Base-by-base conservation (phyloP, 805 yeast species). In the Torulaspora franciscae region DNA sequence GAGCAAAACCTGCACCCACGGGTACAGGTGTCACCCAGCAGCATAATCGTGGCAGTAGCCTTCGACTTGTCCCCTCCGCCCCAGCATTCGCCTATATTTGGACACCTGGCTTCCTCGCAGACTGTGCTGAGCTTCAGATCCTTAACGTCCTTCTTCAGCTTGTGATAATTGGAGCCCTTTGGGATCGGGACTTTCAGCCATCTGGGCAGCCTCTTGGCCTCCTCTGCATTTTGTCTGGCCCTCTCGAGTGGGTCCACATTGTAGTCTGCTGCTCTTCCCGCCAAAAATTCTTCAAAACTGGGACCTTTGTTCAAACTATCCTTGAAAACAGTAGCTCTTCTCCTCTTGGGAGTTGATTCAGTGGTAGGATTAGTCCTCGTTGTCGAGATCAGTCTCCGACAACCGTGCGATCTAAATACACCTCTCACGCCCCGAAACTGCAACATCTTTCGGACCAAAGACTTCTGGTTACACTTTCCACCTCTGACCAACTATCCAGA, bases 31-130 rank as follows among this genome's bases (percentile, higher is more conserved):
- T 93, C 99, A 50, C 99, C 99, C 77, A 93, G 75, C 47, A 93
- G 73, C 99, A 93, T 93, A 56, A 93, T 93, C 1, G 99, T 93
- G 3, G 99, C 97, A 51, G 88, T 91, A 6, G 91, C 79, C 64
- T 90, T 83, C 22, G 71, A 65, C 42, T 65, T 77, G 57, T 76
- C 81, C 58, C 82, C 79, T 25, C 99, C 99, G 45, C 99, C 98
- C 99, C 99, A 93, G 68, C 99, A 93, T 65, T 93, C 99, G 42
- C 98, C 96, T 50, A 93, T 93, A 65, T 93, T 93, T n/a, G 99
- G 99, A 68, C 99, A 93, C 61, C 93, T 83, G 4, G 99, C 99
- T 61, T 93, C 99, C 67, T 93, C 98, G 68, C 99, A 93, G 25
- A 93, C 99, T 0, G 99, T 93, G 29, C 96, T 84, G 41, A 93